Evolutionary conservation across 805 yeast genomes (phyloP).

Genomic region (Kluyveromyces wickerhamii): DNA sequence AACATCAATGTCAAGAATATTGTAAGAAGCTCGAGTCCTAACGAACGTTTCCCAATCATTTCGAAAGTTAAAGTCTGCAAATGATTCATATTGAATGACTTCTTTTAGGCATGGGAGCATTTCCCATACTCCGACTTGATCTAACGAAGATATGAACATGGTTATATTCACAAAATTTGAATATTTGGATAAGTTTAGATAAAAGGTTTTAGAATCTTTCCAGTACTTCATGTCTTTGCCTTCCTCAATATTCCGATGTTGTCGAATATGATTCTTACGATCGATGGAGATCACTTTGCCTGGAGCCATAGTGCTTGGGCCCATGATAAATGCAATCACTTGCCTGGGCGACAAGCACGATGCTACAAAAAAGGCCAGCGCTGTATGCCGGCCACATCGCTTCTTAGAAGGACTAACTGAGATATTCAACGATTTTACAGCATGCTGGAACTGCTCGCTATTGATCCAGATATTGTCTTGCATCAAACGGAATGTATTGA

Average conservation of each 20-base stretch:
- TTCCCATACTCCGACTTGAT: conserved; percentile 19
- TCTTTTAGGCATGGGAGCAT: conserved; percentile 10
- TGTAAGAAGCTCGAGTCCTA: background rate
- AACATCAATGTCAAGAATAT: background rate
- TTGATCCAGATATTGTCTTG: background rate
- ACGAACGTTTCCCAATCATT: conserved; percentile 1
- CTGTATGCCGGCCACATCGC: conserved; percentile 14
- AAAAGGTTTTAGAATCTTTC: conserved; percentile 9
- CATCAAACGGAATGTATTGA: conserved; percentile 7
- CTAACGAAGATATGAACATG: conserved; percentile 14
- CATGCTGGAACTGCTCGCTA: background rate
- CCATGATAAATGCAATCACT: conserved; percentile 13
- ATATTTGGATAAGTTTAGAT: conserved; percentile 5
- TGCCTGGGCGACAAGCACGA: conserved; percentile 6
- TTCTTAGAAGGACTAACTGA: conserved; percentile 1
- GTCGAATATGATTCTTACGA: conserved; percentile 13
- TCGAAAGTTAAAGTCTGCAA: conserved; percentile 9
- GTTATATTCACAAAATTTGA: conserved; percentile 3
- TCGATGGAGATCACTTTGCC: conserved; percentile 17
- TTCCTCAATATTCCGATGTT: conserved; percentile 12
- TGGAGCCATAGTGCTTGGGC: conserved; percentile 20
- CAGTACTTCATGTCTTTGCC: conserved; percentile 9
- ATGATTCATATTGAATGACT: conserved; percentile 16
- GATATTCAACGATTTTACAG: background rate
- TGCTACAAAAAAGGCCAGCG: conserved; percentile 15